A percentile compares a stretch with the other conserved stretches of the same genome.
Evolutionary conservation across 1,139 yeast species (phyloP).

Genomic region (Nakaseomyces kungkrabaensis): DNA sequence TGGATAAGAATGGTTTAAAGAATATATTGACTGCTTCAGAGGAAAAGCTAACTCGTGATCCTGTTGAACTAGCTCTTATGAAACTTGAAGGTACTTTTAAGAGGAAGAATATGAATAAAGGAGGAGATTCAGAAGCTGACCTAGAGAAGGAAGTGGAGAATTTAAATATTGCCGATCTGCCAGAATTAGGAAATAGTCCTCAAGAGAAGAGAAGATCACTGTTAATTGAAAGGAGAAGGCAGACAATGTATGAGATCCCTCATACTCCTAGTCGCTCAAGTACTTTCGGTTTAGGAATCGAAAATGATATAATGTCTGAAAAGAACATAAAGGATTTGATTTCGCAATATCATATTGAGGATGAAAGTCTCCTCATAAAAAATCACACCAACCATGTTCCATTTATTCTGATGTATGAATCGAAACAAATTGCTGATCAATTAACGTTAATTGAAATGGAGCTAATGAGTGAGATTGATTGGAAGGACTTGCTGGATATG

Average conservation of each 20-base stretch:
- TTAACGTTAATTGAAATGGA: conserved; percentile 81
- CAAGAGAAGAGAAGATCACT: conserved; percentile 26
- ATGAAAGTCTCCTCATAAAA: conserved; percentile 17
- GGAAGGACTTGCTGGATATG: conserved; percentile 80
- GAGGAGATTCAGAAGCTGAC: conserved; percentile 13
- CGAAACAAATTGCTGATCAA: conserved; percentile 61
- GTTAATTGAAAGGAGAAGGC: conserved; percentile 32
- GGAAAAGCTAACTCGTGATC: conserved; percentile 33
- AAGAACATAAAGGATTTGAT: conserved; percentile 19
- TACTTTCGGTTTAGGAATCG: conserved; percentile 3
- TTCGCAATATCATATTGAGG: conserved; percentile 19
- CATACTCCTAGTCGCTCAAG: conserved; percentile 13
- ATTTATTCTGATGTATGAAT: conserved; percentile 62
- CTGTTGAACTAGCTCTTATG: conserved; percentile 62
- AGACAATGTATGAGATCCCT: conserved; percentile 28
- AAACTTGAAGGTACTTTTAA: conserved; percentile 62
- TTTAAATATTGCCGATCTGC: conserved; percentile 20
- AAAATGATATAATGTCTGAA: conserved; percentile 8
- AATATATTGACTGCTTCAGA: conserved; percentile 13
- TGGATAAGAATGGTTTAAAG: conserved; percentile 2
- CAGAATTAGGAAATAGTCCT: conserved; percentile 12
- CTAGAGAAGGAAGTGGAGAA: conserved; percentile 26
- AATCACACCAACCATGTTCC: conserved; percentile 51
- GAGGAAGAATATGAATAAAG: conserved; percentile 6
- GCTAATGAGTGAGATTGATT: conserved; percentile 73